A percentile compares a stretch with the other conserved stretches of the same genome.
Conservation (phyloP, 805 yeast species). For the Middelhovenomyces tepae region DNA sequence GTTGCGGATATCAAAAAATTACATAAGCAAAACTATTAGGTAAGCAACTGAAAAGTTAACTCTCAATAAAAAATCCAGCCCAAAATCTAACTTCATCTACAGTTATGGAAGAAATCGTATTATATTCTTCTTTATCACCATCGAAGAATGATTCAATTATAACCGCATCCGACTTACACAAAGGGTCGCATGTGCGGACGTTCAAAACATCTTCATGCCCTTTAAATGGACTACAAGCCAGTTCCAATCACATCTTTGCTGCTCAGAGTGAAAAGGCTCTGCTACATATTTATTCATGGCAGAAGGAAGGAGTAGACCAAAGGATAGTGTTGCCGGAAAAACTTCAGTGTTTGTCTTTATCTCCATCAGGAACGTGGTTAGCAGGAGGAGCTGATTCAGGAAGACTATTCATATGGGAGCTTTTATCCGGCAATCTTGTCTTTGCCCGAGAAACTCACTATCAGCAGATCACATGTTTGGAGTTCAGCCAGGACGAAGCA, state of each 20-base stretch:
- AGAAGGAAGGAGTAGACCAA: constrained; percentile 63
- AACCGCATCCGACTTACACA: too few relatives aligned
- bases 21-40: too few relatives aligned
- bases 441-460: constrained; percentile 76
- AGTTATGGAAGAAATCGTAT: too few relatives aligned
- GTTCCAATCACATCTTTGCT: constrained; percentile 49
- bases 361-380: constrained; percentile 35
- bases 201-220: constrained; percentile 46
- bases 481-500: constrained; percentile 53
- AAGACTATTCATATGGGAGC: constrained; percentile 75
- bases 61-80: too few relatives aligned
- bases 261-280: constrained; percentile 67
- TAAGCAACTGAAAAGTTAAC: too few relatives aligned
- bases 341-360: constrained; percentile 46
- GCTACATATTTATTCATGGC: constrained; percentile 61
- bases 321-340: constrained; percentile 79
- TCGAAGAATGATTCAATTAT: too few relatives aligned
- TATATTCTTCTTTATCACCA: too few relatives aligned
- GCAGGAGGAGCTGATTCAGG: constrained; percentile 75
- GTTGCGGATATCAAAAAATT: too few relatives aligned
- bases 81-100: too few relatives aligned
- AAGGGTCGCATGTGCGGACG: too few relatives aligned
- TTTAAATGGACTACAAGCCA: constrained; percentile 37
- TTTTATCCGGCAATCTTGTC: constrained; percentile 64
- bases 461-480: constrained; percentile 56